Evolutionary conservation across 306 rosid genomes (phyloP), one percentile per base, ranked within the genome.

Genomic region (Oemleria cerasiformis): DNA sequence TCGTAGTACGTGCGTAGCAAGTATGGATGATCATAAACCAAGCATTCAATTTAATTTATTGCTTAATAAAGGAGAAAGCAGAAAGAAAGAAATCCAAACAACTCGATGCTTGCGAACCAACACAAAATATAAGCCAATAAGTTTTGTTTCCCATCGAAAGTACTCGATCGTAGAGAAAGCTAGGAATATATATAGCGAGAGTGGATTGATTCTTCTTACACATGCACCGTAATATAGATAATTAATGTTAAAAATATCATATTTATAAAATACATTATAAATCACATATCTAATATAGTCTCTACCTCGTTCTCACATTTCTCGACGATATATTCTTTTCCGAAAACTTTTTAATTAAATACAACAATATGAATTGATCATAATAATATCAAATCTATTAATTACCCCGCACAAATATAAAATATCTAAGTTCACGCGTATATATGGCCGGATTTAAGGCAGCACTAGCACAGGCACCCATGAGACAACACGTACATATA

Each of bases 71-170:
- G 53, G 7, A 41, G 30, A n/a, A n/a, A n/a, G n/a, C n/a, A n/a
- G n/a, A n/a, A n/a, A n/a, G n/a, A 25, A 2, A 67, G 69, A 72
- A 75, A 38, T 59, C 59, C 50, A 5, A 38, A 25, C 30, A 25
- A 25, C 30, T 66, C 53, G 71, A 39, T 61, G 34, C 34, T 67
- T 11, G 43, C 49, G 21, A 40, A 6, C 62, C 39, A 25, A n/a
- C n/a, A n/a, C n/a, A n/a, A n/a, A n/a, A n/a, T n/a, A 50, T 0
- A 40, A 56, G 58, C 68, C 70, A 57, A 65, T 49, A n/a, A n/a
- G n/a, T 55, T 11, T 65, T 75, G 14, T 25, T 65, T 21, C 72
- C 38, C 63, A 44, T 70, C 64, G 47, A 43, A 77, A 34, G 21
- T 36, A 11, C 64, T 40, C n/a, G n/a, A n/a, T n/a, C n/a, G n/a